phyloP scores from a whole-genome alignment of 176 grass and related monocot species.

The Miscanthus lutarioriparius region DNA sequence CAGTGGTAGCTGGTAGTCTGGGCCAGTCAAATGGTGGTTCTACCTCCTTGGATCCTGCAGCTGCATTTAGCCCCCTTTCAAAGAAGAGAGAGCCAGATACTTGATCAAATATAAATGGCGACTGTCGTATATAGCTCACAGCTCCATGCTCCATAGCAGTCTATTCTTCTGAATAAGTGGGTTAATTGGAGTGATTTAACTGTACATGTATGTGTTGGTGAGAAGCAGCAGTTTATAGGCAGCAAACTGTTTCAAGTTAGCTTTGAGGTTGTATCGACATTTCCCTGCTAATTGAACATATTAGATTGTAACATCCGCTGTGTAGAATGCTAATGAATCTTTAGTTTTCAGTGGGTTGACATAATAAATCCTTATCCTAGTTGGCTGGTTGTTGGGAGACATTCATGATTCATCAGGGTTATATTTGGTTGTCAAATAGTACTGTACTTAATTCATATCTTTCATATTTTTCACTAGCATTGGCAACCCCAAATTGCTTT shows the following conservation, averaged over 20 bases:
- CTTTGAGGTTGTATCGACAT: constrained; percentile 33
- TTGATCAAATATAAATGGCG: constrained; percentile 42
- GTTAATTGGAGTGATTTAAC: constrained; percentile 38
- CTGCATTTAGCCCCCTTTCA: constrained; percentile 51
- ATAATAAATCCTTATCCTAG: neutral
- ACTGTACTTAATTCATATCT: neutral
- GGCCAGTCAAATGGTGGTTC: constrained; percentile 63
- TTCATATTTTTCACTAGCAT: neutral
- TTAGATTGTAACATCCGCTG: neutral
- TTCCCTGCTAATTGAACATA: constrained; percentile 32
- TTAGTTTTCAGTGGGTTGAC: constrained; percentile 32
- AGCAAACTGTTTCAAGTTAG: constrained; percentile 40
- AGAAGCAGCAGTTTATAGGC: constrained; percentile 33
- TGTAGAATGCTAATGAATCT: constrained; percentile 48
- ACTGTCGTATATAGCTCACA: constrained; percentile 47
- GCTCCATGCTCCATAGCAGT: constrained; percentile 26
- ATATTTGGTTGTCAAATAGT: constrained; percentile 15
- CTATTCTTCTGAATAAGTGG: constrained; percentile 51
- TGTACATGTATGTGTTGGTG: constrained; percentile 59
- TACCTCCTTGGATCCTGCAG: constrained; percentile 47
- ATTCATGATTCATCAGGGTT: neutral
- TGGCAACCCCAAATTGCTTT: neutral
- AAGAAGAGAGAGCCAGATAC: constrained; percentile 61
- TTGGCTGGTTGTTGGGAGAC: neutral
- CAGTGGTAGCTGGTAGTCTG: constrained; percentile 78